A percentile compares a stretch with the other conserved stretches of the same genome.
Evolutionary conservation across 1,139 yeast species (phyloP).

Genomic region (Yamadazyma jaroonii): DNA sequence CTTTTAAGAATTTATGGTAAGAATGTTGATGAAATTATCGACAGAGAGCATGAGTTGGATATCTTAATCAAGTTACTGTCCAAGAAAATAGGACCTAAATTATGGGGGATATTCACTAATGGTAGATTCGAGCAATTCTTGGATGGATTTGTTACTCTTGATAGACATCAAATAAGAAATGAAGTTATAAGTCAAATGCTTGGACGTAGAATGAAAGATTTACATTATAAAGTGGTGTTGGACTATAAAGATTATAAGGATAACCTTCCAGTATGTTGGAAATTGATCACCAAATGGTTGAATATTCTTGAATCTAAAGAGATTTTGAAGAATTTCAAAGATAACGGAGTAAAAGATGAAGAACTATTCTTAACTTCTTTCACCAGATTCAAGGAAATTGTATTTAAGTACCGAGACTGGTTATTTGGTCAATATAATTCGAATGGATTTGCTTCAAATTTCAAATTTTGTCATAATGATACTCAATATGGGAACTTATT

Average conservation of each 20-base stretch:
- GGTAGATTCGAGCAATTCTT: conserved; percentile 92
- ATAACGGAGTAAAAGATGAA: conserved; percentile 28
- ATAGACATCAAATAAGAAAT: conserved; percentile 69
- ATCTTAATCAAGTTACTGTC: conserved; percentile 70
- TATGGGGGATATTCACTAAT: conserved; percentile 84
- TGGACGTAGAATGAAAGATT: conserved; percentile 94
- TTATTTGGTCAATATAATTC: conserved; percentile 51
- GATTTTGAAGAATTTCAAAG: conserved; percentile 26
- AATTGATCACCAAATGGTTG: conserved; percentile 70
- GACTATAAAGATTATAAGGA: conserved; percentile 52
- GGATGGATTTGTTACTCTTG: conserved; percentile 73
- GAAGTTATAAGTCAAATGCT: conserved; percentile 78
- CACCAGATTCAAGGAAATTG: conserved; percentile 43
- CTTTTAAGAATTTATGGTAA: conserved; percentile 88
- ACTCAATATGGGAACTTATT: conserved; percentile 92
- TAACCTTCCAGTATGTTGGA: conserved; percentile 62
- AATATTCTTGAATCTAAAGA: conserved; percentile 43
- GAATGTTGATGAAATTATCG: conserved; percentile 82
- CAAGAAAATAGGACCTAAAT: conserved; percentile 81
- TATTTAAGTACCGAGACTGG: conserved; percentile 60
- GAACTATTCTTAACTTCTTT: conserved; percentile 50
- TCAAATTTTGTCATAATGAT: conserved; percentile 90
- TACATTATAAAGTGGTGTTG: conserved; percentile 78
- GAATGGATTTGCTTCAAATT: conserved; percentile 40
- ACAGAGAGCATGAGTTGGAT: conserved; percentile 75